Conservation (phyloP, 805 yeast species). For the Candida koratica region DNA sequence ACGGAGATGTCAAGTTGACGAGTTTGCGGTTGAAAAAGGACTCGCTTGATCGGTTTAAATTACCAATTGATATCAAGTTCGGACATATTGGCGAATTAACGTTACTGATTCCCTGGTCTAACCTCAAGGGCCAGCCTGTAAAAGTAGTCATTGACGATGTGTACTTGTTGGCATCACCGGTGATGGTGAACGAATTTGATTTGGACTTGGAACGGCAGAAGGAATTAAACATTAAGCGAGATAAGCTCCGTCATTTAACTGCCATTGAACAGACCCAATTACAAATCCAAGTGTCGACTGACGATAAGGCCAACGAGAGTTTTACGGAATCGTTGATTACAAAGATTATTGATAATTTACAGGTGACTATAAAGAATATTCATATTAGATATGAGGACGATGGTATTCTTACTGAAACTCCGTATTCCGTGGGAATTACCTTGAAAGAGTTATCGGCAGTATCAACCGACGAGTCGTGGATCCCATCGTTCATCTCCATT, state of each 20-base stretch:
- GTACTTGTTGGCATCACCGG: conserved; percentile 76
- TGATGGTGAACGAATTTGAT: conserved; percentile 48
- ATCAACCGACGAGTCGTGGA: conserved; percentile 82
- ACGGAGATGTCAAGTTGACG: conserved; percentile 87
- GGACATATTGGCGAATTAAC: conserved; percentile 90
- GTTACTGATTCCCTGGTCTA: conserved; percentile 95
- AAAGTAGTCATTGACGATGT: conserved; percentile 84
- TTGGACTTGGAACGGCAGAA: conserved; percentile 57
- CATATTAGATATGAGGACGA: conserved; percentile 90
- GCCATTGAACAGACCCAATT: conserved; percentile 49
- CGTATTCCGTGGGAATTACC: conserved; percentile 80
- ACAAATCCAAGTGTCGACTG: conserved; percentile 25
- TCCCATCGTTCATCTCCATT: conserved; percentile 76
- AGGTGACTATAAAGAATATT: conserved; percentile 83
- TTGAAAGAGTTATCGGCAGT: conserved; percentile 86
- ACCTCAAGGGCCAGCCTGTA: conserved; percentile 87
- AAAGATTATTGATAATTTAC: conserved; percentile 89
- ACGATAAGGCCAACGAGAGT: conserved; percentile 59
- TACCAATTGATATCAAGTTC: conserved; percentile 83
- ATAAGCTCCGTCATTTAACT: conserved; percentile 65
- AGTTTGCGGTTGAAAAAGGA: conserved; percentile 80
- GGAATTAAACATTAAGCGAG: conserved; percentile 56
- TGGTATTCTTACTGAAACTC: conserved; percentile 61
- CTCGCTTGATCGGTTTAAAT: conserved; percentile 77
- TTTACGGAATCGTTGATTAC: conserved; percentile 85